Evolutionary conservation across 352 stramenopile species (phyloP).

Genomic region (Pythium brassicae): DNA sequence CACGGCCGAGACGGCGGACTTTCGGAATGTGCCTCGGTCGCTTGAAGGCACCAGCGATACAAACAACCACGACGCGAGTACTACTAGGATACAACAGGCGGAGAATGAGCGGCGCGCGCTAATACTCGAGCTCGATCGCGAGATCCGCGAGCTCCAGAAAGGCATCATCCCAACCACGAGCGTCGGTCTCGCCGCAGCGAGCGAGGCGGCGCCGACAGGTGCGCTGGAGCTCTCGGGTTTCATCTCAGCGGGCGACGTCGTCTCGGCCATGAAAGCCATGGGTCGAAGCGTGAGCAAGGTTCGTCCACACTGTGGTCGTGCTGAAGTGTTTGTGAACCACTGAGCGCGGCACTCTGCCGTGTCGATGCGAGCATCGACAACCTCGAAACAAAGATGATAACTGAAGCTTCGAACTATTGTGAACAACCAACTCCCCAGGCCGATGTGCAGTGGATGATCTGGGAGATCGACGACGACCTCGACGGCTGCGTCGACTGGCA

Average conservation of each 20-base stretch:
- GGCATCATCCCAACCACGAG: conserved; percentile 25
- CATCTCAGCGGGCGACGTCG: conserved; percentile 42
- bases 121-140: conserved; percentile 20
- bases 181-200: conserved; percentile 1
- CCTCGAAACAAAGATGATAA: too few relatives aligned
- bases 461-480: conserved; percentile 95
- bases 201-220: neutral
- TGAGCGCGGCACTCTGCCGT: too few relatives aligned
- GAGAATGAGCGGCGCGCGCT: conserved; percentile 5
- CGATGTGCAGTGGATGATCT: conserved; percentile 96
- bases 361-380: neutral
- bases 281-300: conserved; percentile 30
- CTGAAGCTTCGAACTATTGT: neutral
- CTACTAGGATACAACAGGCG: neutral
- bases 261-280: conserved; percentile 37
- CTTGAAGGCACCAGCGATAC: neutral
- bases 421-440: too few relatives aligned
- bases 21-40: neutral
- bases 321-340: too few relatives aligned
- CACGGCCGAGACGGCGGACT: too few relatives aligned
- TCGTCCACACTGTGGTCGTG: too few relatives aligned
- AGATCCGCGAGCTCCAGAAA: conserved; percentile 50
- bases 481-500: conserved; percentile 90
- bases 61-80: neutral
- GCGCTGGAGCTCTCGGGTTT: conserved; percentile 22